Evolutionary conservation across 1,284 basidiomycete genomes (phyloP).

Genomic region (Ustilago tritici): DNA sequence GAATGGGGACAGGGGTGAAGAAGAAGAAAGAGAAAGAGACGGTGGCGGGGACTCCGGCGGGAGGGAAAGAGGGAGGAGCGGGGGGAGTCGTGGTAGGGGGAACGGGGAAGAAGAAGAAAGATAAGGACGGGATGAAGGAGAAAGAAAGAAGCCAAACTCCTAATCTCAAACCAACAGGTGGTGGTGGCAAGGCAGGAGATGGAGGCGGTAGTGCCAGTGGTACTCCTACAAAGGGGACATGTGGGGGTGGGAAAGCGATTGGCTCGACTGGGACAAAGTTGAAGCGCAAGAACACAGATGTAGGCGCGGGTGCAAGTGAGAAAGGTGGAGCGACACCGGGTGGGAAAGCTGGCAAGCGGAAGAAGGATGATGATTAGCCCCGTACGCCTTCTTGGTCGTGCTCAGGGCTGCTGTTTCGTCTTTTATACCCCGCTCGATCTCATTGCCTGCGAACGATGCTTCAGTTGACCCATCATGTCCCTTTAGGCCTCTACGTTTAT

Average conservation of each 20-base stretch:
- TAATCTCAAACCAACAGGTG: slow-evolving; percentile 11
- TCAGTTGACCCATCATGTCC: neutral
- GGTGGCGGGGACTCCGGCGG: neutral
- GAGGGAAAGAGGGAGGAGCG: slow-evolving; percentile 25
- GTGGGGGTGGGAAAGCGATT: slow-evolving; percentile 8
- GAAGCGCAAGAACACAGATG: slow-evolving; percentile 45
- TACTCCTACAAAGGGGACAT: slow-evolving; percentile 12
- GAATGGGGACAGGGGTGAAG: neutral
- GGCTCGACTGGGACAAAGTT: slow-evolving; percentile 29
- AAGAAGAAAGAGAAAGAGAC: slow-evolving; percentile 31
- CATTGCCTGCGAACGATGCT: neutral
- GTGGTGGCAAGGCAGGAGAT: slow-evolving; percentile 14
- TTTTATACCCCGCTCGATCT: neutral
- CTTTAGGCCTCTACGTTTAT: too few relatives aligned
- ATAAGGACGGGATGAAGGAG: slow-evolving; percentile 21
- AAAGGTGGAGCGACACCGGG: slow-evolving; percentile 10
- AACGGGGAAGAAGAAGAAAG: slow-evolving; percentile 27
- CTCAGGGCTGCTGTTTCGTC: neutral
- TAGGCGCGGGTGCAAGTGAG: neutral
- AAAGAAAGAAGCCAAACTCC: slow-evolving; percentile 35
- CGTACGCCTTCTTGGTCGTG: too few relatives aligned
- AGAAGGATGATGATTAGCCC: slow-evolving; percentile 49
- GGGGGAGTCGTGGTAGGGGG: neutral
- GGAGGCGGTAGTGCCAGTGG: slow-evolving; percentile 13
- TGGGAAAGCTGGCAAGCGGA: slow-evolving; percentile 37